phyloP scores from a whole-genome alignment of 805 yeast species.

The Candida insectalens region DNA sequence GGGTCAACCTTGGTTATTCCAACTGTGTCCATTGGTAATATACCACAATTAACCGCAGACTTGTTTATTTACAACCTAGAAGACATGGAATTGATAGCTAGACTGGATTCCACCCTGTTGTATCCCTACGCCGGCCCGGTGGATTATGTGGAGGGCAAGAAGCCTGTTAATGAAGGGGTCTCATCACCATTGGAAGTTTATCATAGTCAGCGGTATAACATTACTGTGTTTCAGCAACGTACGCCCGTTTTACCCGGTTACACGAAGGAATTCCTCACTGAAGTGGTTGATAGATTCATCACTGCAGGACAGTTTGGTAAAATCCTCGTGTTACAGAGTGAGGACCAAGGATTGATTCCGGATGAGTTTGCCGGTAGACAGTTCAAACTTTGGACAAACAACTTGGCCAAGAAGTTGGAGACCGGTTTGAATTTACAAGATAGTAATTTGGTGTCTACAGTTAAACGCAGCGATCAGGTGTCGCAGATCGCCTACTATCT shows the following conservation, averaged over 20 bases:
- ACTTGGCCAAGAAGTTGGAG: conserved; percentile 13
- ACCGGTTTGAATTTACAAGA: conserved; percentile 9
- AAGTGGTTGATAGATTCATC: conserved; percentile 43
- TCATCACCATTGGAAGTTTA: conserved; percentile 58
- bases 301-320: conserved; percentile 28
- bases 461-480: conserved; percentile 7
- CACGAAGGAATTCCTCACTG: conserved; percentile 37
- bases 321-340: conserved; percentile 59
- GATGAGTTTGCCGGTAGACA: conserved; percentile 8
- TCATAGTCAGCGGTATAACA: conserved; percentile 26
- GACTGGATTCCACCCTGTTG: conserved; percentile 49
- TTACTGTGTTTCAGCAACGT: conserved; percentile 69
- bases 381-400: conserved; percentile 17
- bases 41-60: conserved; percentile 77
- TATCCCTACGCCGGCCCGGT: conserved; percentile 82
- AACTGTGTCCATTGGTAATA: conserved; percentile 77
- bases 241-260: conserved; percentile 74
- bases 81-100: conserved; percentile 38
- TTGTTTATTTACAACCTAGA: conserved; percentile 54
- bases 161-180: conserved; percentile 5
- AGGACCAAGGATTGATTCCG: conserved; percentile 45
- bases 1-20: conserved; percentile 57
- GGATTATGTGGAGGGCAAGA: conserved; percentile 30
- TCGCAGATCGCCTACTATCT: conserved; percentile 3
- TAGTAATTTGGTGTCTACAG: conserved; percentile 3